Conservation (phyloP, 148 eudicot species). For the Persicaria maculosa region DNA sequence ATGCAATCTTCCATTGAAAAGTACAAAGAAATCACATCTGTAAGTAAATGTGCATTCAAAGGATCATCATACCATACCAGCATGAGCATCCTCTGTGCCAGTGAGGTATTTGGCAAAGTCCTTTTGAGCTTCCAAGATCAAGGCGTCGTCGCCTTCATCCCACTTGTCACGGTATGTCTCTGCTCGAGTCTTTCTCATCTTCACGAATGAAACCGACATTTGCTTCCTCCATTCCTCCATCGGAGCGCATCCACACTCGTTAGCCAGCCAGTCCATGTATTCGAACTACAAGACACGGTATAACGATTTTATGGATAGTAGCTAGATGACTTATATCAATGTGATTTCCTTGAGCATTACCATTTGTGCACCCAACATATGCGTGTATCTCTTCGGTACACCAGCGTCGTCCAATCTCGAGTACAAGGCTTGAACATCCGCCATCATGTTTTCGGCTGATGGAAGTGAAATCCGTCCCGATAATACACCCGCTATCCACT, state of each 20-base stretch:
- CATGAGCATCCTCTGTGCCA: neutral
- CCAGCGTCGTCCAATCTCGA: conserved; percentile 47
- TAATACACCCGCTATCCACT: conserved; percentile 85
- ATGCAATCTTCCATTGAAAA: no score
- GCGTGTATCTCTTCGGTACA: conserved; percentile 74
- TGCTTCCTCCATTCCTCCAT: conserved; percentile 82
- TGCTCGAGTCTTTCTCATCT: conserved; percentile 30
- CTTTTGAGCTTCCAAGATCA: conserved; percentile 39
- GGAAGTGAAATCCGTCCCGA: conserved; percentile 68
- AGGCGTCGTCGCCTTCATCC: conserved; percentile 60
- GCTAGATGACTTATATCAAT: no score
- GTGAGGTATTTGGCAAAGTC: conserved; percentile 38
- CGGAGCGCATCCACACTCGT: conserved; percentile 31
- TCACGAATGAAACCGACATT: conserved; percentile 34
- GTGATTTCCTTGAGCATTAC: neutral
- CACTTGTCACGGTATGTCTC: conserved; percentile 78
- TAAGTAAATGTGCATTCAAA: no score
- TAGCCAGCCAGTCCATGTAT: conserved; percentile 77
- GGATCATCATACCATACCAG: neutral
- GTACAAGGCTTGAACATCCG: conserved; percentile 60
- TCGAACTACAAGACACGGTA: conserved; percentile 45
- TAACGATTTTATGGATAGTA: no score
- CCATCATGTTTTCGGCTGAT: conserved; percentile 63
- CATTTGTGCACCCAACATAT: conserved; percentile 26
- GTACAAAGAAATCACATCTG: no score